phyloP scores from a whole-genome alignment of 1,284 basidiomycete genomes.

The Microbotryomycetes sp. region DNA sequence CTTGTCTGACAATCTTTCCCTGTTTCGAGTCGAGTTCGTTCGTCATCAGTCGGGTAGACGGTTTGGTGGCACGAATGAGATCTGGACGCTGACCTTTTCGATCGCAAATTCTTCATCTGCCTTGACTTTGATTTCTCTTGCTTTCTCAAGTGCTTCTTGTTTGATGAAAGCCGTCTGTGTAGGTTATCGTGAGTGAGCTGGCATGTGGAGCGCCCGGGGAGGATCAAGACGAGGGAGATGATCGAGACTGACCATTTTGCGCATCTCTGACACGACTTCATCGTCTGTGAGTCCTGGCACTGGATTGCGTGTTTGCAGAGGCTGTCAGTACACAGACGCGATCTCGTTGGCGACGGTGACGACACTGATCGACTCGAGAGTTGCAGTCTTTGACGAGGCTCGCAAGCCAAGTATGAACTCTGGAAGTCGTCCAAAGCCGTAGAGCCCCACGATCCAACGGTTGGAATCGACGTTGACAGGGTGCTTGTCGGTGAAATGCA shows the following conservation, averaged over 20 bases:
- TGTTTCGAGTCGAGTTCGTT: constrained; percentile 40
- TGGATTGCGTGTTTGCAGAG: too few relatives aligned
- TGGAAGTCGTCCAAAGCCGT: too few relatives aligned
- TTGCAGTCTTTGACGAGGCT: too few relatives aligned
- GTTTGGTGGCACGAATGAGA: neutral
- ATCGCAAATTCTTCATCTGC: constrained; percentile 96
- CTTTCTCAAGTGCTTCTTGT: constrained; percentile 93
- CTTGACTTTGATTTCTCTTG: constrained; percentile 90
- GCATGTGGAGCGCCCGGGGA: neutral
- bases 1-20: constrained; percentile 93
- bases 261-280: constrained; percentile 94
- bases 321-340: neutral
- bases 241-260: constrained; percentile 77
- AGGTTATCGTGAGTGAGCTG: neutral
- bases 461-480: too few relatives aligned
- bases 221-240: neutral
- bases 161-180: constrained; percentile 42
- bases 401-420: too few relatives aligned
- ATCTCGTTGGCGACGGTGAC: neutral
- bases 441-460: too few relatives aligned
- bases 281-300: constrained; percentile 69
- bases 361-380: too few relatives aligned
- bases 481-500: too few relatives aligned
- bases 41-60: neutral
- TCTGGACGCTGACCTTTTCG: constrained; percentile 63